These are phyloP conservation scores for Botrytis squamosa DNA, from an alignment of 2,329 filamentous ascomycete species.

Conservation along the genomic window DNA sequence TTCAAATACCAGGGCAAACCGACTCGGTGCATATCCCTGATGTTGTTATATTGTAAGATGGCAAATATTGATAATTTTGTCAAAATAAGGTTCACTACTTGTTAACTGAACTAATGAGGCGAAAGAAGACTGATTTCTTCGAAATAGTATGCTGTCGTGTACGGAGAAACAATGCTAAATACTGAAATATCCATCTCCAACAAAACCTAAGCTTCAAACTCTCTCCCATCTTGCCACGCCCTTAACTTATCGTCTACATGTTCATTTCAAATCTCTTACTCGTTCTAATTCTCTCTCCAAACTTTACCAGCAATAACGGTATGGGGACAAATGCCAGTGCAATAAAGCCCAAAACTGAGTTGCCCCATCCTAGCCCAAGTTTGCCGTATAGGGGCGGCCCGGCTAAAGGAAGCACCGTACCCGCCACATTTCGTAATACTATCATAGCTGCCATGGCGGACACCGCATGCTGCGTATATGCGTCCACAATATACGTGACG, in stretches of 20 bases:
- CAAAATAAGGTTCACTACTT: too few relatives aligned
- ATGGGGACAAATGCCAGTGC: conserved; percentile 29
- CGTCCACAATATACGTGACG: conserved; percentile 41
- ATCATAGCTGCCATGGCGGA: conserved; percentile 40
- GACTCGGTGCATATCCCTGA: too few relatives aligned
- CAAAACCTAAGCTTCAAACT: neutral
- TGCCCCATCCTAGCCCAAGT: conserved; percentile 39
- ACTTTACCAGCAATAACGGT: conserved; percentile 21
- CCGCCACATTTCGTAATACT: conserved; percentile 34
- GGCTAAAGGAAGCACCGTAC: conserved; percentile 37
- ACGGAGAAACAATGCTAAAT: neutral
- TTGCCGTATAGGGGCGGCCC: conserved; percentile 32
- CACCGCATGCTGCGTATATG: conserved; percentile 40
- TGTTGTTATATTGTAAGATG: too few relatives aligned
- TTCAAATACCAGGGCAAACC: too few relatives aligned
- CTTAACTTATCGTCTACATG: neutral
- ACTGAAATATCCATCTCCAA: neutral
- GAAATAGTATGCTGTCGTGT: neutral
- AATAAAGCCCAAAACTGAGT: conserved; percentile 38
- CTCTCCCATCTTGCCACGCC: neutral
- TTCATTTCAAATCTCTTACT: neutral
- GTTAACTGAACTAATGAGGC: too few relatives aligned
- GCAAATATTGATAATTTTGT: too few relatives aligned
- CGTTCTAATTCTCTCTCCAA: conserved; percentile 38
- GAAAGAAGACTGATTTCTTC: too few relatives aligned